Evolutionary conservation across 2,329 filamentous ascomycete genomes (phyloP), one percentile per base, ranked within the genome.

Genomic region (Trematosphaeria pertusa): DNA sequence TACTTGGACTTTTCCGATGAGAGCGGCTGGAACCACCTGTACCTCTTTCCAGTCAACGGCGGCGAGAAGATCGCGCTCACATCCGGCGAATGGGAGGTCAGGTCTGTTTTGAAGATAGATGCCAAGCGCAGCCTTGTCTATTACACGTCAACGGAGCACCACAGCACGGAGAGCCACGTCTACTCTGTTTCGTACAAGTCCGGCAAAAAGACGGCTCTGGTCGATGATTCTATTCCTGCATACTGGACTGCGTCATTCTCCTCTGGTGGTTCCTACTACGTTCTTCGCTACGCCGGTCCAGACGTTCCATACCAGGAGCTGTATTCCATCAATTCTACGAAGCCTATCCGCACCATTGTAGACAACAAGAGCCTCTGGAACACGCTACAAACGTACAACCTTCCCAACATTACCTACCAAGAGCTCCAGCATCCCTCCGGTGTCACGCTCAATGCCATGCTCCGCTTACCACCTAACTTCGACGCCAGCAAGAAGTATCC

Each of bases 221-320:
- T 88, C 4, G 81, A 88, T 42, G 82, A 86, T 43, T 76, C 71
- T 0, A 73, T 81, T 0, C 70, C 83, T 0, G 86, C 79, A 0
- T 81, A 79, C 58, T 89, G 83, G 80, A 77, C 76, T 4, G 86
- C 85, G 0, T 86, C 84, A 1, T 88, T 88, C 70, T 87, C 85
- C 0, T 76, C 81, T 2, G 75, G 71, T 1, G 82, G 81, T 0
- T 80, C 80, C 2, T 89, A 85, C 73, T 88, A 87, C 60, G 81
- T 88, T 32, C 78, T 88, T 2, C 79, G 74, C 40, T 89, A 89
- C 63, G 70, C 73, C 14, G 86, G 86, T 0, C 86, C 86, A 0
- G 81, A 87, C 43, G 81, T 89, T 0, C 86, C 86, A 0, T 88
- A 87, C 69, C 85, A 88, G 60, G 83, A 87, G 52, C 75, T 89